Evolutionary conservation across 2,329 filamentous ascomycete genomes (phyloP).

Genomic region (Neopestalotiopsis clavispora): DNA sequence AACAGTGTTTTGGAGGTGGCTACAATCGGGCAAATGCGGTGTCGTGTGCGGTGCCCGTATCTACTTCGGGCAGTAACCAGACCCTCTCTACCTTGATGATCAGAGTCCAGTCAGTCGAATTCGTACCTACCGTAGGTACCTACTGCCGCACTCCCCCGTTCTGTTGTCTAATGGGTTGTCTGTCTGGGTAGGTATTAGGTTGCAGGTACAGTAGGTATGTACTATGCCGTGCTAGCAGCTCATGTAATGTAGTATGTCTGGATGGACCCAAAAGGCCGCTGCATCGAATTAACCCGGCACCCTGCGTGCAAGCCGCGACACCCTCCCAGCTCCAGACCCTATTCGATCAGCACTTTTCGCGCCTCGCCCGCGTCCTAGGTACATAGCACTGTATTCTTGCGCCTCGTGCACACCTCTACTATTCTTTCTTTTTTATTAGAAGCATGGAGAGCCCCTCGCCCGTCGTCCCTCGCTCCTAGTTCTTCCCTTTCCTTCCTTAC

Average conservation of each 20-base stretch:
- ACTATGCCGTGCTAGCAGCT: too few species aligned
- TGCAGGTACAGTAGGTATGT: not conserved
- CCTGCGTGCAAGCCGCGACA: not conserved
- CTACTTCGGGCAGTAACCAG: not conserved
- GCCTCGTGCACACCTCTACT: not conserved
- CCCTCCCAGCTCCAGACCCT: not conserved
- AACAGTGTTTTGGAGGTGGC: not conserved
- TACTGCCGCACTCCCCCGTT: not conserved
- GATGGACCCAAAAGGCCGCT: not conserved
- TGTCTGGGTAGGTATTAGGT: not conserved
- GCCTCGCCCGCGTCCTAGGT: not conserved
- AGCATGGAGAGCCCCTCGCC: not conserved
- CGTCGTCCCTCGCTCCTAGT: not conserved
- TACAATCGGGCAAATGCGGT: constrained; percentile 7
- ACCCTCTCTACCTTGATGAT: not conserved
- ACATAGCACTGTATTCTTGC: not conserved
- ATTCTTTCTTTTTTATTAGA: constrained; percentile 3
- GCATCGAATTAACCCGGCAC: not conserved
- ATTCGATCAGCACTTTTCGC: not conserved
- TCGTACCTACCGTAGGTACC: too few species aligned
- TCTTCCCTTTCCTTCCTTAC: not conserved
- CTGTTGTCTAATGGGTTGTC: not conserved
- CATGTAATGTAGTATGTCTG: not conserved
- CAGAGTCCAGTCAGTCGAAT: not conserved
- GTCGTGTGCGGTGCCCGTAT: not conserved